Percentiles rank a stretch among this genome's conserved stretches.
These are phyloP conservation scores for Pleurotus tuoliensis DNA, from an alignment of 768 basidiomycete genomes.

Conservation along the genomic window DNA sequence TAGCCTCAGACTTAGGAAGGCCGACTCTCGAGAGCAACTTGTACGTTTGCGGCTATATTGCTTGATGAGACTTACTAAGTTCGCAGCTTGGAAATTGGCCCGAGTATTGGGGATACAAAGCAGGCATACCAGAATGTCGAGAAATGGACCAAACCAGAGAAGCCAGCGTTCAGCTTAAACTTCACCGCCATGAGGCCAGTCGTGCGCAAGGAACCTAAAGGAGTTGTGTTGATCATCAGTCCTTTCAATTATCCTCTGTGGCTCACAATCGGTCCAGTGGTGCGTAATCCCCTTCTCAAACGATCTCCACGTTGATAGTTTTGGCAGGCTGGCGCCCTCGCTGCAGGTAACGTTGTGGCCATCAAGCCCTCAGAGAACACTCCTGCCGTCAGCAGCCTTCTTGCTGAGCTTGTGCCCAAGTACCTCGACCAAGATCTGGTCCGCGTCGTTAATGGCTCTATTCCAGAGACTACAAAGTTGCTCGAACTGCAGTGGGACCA, in stretches of 20 bases:
- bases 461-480: slow-evolving; percentile 67
- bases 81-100: slow-evolving; percentile 56
- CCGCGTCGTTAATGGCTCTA: slow-evolving; percentile 65
- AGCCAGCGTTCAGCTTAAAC: slow-evolving; percentile 49
- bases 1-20: slow-evolving; percentile 61
- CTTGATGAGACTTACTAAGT: neutral
- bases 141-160: slow-evolving; percentile 70
- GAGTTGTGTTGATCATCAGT: slow-evolving; percentile 62
- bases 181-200: slow-evolving; percentile 58
- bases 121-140: slow-evolving; percentile 59
- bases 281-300: slow-evolving; percentile 23
- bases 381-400: slow-evolving; percentile 49
- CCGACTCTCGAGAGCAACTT: slow-evolving; percentile 56
- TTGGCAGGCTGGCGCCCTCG: slow-evolving; percentile 59
- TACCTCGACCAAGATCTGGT: slow-evolving; percentile 69
- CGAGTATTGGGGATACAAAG: slow-evolving; percentile 48
- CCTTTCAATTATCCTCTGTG: slow-evolving; percentile 78
- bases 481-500: slow-evolving; percentile 67
- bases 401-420: slow-evolving; percentile 66
- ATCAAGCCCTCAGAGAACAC: slow-evolving; percentile 77
- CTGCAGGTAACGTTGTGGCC: slow-evolving; percentile 69
- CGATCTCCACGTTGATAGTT: neutral
- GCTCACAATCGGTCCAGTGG: slow-evolving; percentile 55
- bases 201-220: slow-evolving; percentile 75
- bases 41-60: slow-evolving; percentile 17